Evolutionary conservation across 495 filamentous ascomycete species (phyloP).

Genomic region (Platismatia glauca): DNA sequence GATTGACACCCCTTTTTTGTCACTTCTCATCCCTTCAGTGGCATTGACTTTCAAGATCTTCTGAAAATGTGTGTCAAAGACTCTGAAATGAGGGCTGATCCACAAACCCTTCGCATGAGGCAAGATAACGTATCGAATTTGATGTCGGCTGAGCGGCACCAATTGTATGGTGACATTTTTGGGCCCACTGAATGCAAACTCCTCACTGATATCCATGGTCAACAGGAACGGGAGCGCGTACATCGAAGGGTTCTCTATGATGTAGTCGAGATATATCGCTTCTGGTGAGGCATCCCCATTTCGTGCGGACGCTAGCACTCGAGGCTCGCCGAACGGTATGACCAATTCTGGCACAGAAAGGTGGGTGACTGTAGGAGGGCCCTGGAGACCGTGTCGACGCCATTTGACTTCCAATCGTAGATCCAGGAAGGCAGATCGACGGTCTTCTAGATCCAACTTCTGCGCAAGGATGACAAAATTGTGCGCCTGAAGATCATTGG

Average conservation of each 20-base stretch:
- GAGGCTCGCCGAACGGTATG: conserved; percentile 73
- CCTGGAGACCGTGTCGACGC: conserved; percentile 43
- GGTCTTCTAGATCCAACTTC: conserved; percentile 71
- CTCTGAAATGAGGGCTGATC: conserved; percentile 64
- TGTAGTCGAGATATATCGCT: conserved; percentile 52
- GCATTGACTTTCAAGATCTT: conserved; percentile 69
- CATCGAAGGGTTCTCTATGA: conserved; percentile 86
- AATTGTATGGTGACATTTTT: conserved; percentile 71
- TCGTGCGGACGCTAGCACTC: conserved; percentile 63
- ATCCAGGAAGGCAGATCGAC: conserved; percentile 59
- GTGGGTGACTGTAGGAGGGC: conserved; percentile 45
- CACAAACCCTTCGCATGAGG: conserved; percentile 50
- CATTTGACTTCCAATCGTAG: conserved; percentile 69
- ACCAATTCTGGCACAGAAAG: conserved; percentile 70
- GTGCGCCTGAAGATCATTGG: conserved; percentile 56
- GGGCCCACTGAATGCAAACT: conserved; percentile 86
- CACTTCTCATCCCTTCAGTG: conserved; percentile 60
- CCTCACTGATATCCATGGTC: conserved; percentile 82
- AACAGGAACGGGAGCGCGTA: conserved; percentile 90
- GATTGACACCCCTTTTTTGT: conserved; percentile 61
- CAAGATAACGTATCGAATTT: conserved; percentile 60
- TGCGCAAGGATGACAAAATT: conserved; percentile 64
- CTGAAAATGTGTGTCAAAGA: conserved; percentile 83
- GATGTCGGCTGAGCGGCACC: conserved; percentile 65
- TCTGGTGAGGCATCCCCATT: conserved; percentile 33